Evolutionary conservation across 768 basidiomycete genomes (phyloP), one percentile per base, ranked within the genome.

Genomic region (Russula brevipes): DNA sequence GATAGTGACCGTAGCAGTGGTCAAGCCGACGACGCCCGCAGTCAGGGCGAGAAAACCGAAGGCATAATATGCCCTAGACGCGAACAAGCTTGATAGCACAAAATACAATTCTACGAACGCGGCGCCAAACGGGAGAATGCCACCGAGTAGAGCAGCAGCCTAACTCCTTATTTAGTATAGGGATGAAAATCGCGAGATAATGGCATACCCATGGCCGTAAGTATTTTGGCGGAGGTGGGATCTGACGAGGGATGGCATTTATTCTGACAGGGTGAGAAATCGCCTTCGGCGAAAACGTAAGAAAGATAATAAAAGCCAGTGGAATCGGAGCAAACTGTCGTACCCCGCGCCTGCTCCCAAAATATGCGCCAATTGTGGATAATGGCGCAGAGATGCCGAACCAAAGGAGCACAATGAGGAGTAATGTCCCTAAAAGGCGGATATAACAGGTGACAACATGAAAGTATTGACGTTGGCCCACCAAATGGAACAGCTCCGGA

Each of bases 401-500:
- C 95, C 95, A 97, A 14, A 95, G 75, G 14, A 91, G 69, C 38
- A 92, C 82, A 61, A 96, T 89, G 42, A 91, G 78, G 46, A 94
- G 77, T 82, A 95, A 88, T 0, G 93, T 95, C 51, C 87, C 88
- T 90, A 60, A 14, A 31, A 57, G 54, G 33, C 57, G 12, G 10
- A 54, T 49, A 52, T 51, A 42, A 30, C 41, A 16, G 36, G 51
- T 31, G 16, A 46, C 9, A 39, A 5, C 39, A 47, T 36, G 11
- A 47, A 30, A 0, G 38, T 16, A n/a, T 51, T 31, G 12, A 46
- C 16, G 24, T 31, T 19, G 24, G 72, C 78, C 59, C 68, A 85
- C 95, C 92, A 73, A 98, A 96, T 4, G 96, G 96, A 47, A 99
- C 93, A 11, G 96, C 96, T 9, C 96, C 96, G 5, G 95, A 96